Evolutionary conservation across 2,329 filamentous ascomycete species (phyloP).

Genomic region (Ceratocystis papillata): DNA sequence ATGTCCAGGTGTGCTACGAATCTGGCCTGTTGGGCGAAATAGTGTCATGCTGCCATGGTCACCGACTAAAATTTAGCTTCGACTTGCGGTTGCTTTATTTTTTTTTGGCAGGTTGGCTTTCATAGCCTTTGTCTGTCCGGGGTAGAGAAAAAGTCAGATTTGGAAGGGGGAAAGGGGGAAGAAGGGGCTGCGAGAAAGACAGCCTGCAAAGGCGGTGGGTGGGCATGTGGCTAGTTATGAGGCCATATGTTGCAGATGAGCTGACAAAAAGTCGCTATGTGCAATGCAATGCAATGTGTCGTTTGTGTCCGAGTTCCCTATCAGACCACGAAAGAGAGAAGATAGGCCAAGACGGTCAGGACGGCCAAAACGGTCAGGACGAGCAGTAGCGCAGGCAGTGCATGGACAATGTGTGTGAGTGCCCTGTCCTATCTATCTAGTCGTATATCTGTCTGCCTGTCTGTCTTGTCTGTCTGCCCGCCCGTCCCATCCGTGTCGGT

Average conservation of each 20-base stretch:
- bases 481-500: background rate
- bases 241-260: constrained; percentile 1
- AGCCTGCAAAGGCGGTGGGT: no score
- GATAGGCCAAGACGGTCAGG: background rate
- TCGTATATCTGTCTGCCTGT: background rate
- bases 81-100: background rate
- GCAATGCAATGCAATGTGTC: background rate
- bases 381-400: no score
- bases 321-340: constrained; percentile 1
- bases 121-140: background rate
- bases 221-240: background rate
- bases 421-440: background rate
- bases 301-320: constrained; percentile 6
- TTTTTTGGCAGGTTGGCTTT: background rate
- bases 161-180: background rate
- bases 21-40: background rate
- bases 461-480: background rate
- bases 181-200: background rate
- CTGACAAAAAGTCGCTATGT: background rate
- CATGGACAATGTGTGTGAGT: background rate
- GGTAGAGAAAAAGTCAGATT: background rate
- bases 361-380: background rate
- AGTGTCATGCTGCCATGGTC: no score
- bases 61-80: background rate
- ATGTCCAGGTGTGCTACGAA: background rate